Percentiles rank a stretch among this genome's conserved stretches.
Evolutionary conservation across 1,139 yeast species (phyloP).

Genomic region (Saccharomycopsis hybrid): DNA sequence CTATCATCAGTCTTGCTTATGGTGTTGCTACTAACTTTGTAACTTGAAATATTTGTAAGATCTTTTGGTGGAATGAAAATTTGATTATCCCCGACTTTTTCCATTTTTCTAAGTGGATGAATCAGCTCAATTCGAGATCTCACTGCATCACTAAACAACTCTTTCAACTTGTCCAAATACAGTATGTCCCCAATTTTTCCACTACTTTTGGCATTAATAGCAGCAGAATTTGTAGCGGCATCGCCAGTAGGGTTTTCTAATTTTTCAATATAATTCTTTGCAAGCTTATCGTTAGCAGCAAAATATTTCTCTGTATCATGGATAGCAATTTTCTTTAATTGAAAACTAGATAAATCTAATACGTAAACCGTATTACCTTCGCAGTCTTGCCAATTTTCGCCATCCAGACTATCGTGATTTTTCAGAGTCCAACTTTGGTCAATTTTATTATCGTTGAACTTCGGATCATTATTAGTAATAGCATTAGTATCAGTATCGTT

Average conservation of each 20-base stretch:
- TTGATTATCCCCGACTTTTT: background rate
- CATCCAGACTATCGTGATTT: slow-evolving; percentile 31
- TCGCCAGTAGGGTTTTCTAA: background rate
- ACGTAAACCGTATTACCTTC: slow-evolving; percentile 41
- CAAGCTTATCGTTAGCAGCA: slow-evolving; percentile 17
- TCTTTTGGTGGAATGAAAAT: background rate
- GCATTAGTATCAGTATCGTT: too few species aligned
- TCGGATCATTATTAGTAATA: too few species aligned
- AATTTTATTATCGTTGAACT: too few species aligned
- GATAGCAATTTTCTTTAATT: slow-evolving; percentile 17
- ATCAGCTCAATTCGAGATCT: slow-evolving; percentile 49
- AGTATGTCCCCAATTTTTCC: too few species aligned
- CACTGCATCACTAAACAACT: slow-evolving; percentile 37
- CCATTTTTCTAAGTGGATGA: slow-evolving; percentile 36
- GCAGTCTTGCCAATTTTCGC: slow-evolving; percentile 43
- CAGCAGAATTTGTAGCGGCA: too few species aligned
- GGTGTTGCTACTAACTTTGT: too few species aligned
- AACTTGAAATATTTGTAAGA: background rate
- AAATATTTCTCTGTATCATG: slow-evolving; percentile 16
- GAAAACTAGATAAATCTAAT: slow-evolving; percentile 29
- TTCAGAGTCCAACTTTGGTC: slow-evolving; percentile 22
- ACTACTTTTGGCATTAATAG: too few species aligned
- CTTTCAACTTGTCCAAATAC: slow-evolving; percentile 24
- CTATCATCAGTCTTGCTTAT: too few species aligned
- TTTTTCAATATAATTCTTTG: slow-evolving; percentile 20